Evolutionary conservation across 257 asterid genomes (phyloP).

Genomic region (Solanum sejunctum): DNA sequence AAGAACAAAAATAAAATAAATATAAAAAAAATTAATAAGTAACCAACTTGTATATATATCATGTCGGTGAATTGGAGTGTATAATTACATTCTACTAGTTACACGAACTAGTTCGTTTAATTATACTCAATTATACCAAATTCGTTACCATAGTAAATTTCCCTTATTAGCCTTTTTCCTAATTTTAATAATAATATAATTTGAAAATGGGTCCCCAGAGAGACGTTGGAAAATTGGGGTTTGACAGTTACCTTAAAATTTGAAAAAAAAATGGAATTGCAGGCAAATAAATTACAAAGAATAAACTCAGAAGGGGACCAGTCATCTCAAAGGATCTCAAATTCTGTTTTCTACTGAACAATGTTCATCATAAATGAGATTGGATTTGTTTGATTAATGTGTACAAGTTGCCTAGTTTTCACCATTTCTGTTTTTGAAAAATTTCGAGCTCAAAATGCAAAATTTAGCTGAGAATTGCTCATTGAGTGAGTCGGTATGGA

Average conservation of each 20-base stretch:
- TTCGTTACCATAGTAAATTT: too few species aligned
- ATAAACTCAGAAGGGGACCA: constrained; percentile 12
- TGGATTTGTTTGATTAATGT: constrained; percentile 12
- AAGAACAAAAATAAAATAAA: too few species aligned
- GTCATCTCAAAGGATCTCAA: background rate
- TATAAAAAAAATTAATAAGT: too few species aligned
- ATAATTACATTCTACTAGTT: too few species aligned
- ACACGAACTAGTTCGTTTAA: too few species aligned
- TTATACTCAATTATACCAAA: too few species aligned
- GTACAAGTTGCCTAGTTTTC: background rate
- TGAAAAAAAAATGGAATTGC: constrained; percentile 33
- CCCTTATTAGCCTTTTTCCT: too few species aligned
- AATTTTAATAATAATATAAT: background rate
- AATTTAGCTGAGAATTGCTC: constrained; percentile 23
- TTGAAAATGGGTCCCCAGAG: constrained; percentile 11
- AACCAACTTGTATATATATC: too few species aligned
- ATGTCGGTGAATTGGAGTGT: too few species aligned
- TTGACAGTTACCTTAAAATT: constrained; percentile 25
- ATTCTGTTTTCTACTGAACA: background rate
- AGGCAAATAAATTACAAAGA: constrained; percentile 1
- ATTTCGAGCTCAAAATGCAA: constrained; percentile 31
- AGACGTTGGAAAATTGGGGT: constrained; percentile 33
- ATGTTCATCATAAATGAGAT: background rate
- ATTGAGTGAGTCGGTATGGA: constrained; percentile 31
- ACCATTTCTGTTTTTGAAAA: background rate